Percentiles rank a stretch among this genome's conserved stretches.
Conservation (phyloP, 1,139 yeast genomes). For the Casaregolazyma lundiana region DNA sequence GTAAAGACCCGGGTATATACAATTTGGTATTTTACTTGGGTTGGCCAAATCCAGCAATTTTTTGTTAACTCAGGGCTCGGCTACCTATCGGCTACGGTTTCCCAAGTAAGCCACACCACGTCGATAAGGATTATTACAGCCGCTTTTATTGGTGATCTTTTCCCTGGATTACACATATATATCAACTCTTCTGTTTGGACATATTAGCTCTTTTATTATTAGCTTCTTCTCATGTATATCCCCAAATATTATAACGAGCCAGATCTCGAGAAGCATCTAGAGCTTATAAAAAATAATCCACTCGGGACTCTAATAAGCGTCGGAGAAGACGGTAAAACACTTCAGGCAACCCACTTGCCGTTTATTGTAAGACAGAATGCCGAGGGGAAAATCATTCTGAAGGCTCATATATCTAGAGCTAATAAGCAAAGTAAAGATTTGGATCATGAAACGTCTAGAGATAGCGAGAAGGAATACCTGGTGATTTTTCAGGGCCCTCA, state of each 20-base stretch:
- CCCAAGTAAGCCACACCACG: no score
- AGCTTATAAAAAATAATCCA: constrained; percentile 31
- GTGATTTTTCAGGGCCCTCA: constrained; percentile 53
- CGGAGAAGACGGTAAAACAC: constrained; percentile 28
- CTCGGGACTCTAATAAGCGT: constrained; percentile 50
- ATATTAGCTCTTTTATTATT: neutral
- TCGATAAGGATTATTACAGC: no score
- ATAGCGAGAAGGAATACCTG: constrained; percentile 34
- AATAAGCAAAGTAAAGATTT: constrained; percentile 53
- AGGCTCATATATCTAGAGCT: constrained; percentile 54
- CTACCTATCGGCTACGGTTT: neutral
- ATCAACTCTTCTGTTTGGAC: neutral
- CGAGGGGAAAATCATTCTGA: constrained; percentile 32
- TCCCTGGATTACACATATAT: no score
- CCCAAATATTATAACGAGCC: constrained; percentile 7
- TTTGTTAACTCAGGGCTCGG: neutral
- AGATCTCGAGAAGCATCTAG: constrained; percentile 6
- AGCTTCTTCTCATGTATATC: constrained; percentile 4
- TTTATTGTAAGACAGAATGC: constrained; percentile 32
- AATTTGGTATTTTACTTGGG: neutral
- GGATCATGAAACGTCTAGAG: constrained; percentile 5
- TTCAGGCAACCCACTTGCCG: constrained; percentile 55
- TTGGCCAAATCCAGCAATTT: neutral
- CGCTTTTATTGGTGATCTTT: neutral
- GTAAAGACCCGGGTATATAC: neutral